Base-by-base conservation (phyloP, 2,329 filamentous ascomycete genomes). In the Penicillium decumbens region DNA sequence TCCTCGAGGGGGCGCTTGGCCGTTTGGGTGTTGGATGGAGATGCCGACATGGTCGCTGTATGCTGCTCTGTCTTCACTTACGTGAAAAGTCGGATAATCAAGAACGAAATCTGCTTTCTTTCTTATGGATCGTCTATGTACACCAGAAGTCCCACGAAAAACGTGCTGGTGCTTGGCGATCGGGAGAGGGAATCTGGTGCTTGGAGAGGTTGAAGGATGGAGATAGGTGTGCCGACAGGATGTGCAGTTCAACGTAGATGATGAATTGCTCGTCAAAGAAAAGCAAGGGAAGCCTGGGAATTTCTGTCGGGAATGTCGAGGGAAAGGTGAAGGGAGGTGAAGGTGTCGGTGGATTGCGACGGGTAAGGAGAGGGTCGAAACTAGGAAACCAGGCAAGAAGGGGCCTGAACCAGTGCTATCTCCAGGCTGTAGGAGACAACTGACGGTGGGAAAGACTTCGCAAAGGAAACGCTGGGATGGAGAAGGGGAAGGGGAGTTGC, bases 1-100 rank as follows among this genome's bases (percentile, higher is more conserved):
- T 97, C 93, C 78, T 98, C 93, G 58, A 98, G 83, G 54, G 93
- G 93, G 66, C 93, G 90, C 82, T 98, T 98, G 56, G 74, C 70
- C 55, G 75, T 76, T 57, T 74, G 70, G 51, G 75, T 67, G 50
- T 71, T 75, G 53, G 71, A 74, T 48, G 74, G 75, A 58, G 74
- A 89, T 56, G 85, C 80, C 75, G 87, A 90, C 87, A 91, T 91
- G 62, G 72, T 81, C 73, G 73, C 65, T 62, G 53, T 65, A 58
- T 64, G 55, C 54, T 59, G 59, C 50, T 51, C 55, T 64, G 54
- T 56, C 58, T 63, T 68, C 64, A 70, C 67, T 69, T 72, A 72
- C 66, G 63, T 63, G 65, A 70, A 69, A 74, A 71, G 66, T 73
- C 75, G 75, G 67, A 69, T 65, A 12, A 60, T 67, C 50, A 62